Conservation (phyloP, 2,329 filamentous ascomycete genomes). For the Arthrobotrys pseudoclavata region DNA sequence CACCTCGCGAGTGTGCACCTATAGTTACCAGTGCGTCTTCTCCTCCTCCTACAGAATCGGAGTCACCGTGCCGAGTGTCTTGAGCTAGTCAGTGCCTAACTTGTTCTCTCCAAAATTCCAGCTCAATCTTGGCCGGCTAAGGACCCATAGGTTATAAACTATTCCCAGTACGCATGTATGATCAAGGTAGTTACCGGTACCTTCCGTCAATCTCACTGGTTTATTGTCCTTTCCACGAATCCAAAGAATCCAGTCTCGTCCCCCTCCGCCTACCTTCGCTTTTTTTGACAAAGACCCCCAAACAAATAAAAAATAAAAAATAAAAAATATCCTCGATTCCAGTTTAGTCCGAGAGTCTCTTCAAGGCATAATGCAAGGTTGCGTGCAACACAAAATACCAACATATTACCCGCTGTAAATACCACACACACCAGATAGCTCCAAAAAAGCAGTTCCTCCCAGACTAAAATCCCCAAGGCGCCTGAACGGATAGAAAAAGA, state of each 20-base stretch:
- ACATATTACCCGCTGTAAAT: conserved; percentile 59
- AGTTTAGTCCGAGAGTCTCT: conserved; percentile 20
- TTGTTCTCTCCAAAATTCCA: conserved; percentile 10
- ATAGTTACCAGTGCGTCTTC: conserved; percentile 46
- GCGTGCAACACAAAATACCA: conserved; percentile 51
- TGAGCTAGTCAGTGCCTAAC: conserved; percentile 37
- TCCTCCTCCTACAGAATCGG: conserved; percentile 14
- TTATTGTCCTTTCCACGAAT: conserved; percentile 6
- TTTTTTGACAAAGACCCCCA: background rate
- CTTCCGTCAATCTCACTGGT: conserved; percentile 2
- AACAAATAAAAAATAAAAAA: background rate
- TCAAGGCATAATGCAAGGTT: conserved; percentile 27
- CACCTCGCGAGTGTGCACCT: conserved; percentile 31
- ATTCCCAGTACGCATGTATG: background rate
- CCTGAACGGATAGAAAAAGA: background rate
- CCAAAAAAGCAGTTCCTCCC: conserved; percentile 15
- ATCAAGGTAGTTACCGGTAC: conserved; percentile 1
- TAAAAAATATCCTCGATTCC: background rate
- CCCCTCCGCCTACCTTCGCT: conserved; percentile 1
- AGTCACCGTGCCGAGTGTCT: background rate
- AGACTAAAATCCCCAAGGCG: background rate
- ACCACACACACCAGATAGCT: conserved; percentile 45
- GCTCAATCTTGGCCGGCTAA: conserved; percentile 56
- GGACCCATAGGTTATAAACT: conserved; percentile 16
- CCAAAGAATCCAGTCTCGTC: background rate